Evolutionary conservation across 2,329 filamentous ascomycete species (phyloP), one percentile per base, ranked within the genome.

Genomic region (Nothophoma quercina): DNA sequence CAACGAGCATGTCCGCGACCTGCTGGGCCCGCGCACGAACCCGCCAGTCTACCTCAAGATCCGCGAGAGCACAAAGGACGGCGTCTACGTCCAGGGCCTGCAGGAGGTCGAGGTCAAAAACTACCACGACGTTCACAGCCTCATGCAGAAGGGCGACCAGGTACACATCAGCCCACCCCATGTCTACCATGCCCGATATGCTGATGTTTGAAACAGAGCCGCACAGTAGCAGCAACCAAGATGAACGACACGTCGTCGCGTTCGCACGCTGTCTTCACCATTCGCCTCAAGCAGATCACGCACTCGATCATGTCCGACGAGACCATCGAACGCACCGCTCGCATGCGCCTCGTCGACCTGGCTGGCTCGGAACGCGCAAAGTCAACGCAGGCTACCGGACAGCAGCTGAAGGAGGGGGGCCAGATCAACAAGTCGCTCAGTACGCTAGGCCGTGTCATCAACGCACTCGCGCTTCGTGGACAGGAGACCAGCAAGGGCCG

Each of bases 351-450:
- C 3, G 95, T 99, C 26, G 95, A 99, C 76, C 82, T 99, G 42
- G 95, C 95, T 12, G 95, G 95, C 34, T 96, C 91, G 39, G 95
- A 99, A 77, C 86, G 95, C 47, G 95, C 95, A 56, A 97, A 96
- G 74, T 88, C 92, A 1, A 99, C 95, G 29, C 93, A 98, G 77
- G 95, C 95, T 1, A 98, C 93, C 0, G 95, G 95, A 10, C 87
- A 89, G 65, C 87, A 95, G 25, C 84, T 99, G 18, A 88, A 93
- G 51, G 95, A 99, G 77, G 95, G 95, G 42, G 93, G 91, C 67
- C 97, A 98, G 74, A 99, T 99, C 84, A 99, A 99, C 82, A 97
- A 98, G 77, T 98, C 93, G 8, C 85, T 99, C 29, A 97, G 93
- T 0, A 98, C 95, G 0, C 85, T 99, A 8, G 95, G 95, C 4